Evolutionary conservation across 2,329 filamentous ascomycete species (phyloP).

Genomic region (Cladophialophora psammophila): DNA sequence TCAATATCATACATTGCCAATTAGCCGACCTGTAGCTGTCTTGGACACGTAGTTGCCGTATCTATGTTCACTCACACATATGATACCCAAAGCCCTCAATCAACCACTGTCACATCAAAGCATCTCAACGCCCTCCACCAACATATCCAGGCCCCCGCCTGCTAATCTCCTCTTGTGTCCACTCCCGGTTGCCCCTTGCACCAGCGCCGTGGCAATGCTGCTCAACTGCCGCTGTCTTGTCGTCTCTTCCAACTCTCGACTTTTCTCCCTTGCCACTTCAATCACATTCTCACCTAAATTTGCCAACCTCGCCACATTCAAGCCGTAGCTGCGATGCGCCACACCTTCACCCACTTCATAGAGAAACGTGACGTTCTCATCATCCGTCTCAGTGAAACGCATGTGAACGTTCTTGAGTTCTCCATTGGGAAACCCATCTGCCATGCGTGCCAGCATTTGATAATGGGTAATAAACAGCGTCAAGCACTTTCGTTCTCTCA

Average conservation of each 20-base stretch:
- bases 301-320: conserved; percentile 90
- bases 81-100: background rate
- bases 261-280: conserved; percentile 80
- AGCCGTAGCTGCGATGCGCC: conserved; percentile 89
- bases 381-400: conserved; percentile 74
- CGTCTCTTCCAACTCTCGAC: conserved; percentile 77
- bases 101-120: conserved; percentile 21
- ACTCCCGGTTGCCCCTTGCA: background rate
- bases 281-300: conserved; percentile 79
- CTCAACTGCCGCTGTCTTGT: conserved; percentile 69
- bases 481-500: conserved; percentile 74
- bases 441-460: conserved; percentile 80
- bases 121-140: conserved; percentile 40
- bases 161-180: background rate
- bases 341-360: conserved; percentile 93
- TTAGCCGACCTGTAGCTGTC: background rate
- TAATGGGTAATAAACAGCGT: conserved; percentile 99
- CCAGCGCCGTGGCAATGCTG: conserved; percentile 35
- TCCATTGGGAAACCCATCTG: conserved; percentile 68
- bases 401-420: conserved; percentile 91
- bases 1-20: background rate
- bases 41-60: background rate
- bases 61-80: no score
- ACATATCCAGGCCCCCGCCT: conserved; percentile 29
- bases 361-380: conserved; percentile 88